Conservation (phyloP, 2,329 filamentous ascomycete genomes). For the Alternaria brassicae region DNA sequence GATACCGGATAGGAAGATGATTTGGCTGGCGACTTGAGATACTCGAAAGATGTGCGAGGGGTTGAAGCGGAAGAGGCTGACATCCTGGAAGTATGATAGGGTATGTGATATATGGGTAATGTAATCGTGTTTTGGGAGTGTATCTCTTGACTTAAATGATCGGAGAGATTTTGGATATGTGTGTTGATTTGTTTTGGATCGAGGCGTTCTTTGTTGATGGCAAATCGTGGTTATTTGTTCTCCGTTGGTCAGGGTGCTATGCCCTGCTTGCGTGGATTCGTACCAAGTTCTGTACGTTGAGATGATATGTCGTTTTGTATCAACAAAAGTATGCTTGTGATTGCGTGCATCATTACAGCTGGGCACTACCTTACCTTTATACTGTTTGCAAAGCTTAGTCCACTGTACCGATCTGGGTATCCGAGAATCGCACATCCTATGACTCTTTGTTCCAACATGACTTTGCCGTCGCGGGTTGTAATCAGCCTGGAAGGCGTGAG, state of each 20-base stretch:
- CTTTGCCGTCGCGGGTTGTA: not conserved
- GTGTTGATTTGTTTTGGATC: not conserved
- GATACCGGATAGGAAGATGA: conserved; percentile 9
- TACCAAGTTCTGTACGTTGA: not conserved
- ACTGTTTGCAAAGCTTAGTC: not conserved
- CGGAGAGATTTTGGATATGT: not conserved
- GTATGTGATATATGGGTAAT: not conserved
- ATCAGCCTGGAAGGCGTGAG: conserved; percentile 1
- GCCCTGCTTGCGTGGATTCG: not conserved
- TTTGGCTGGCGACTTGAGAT: conserved; percentile 16
- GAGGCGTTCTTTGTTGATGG: not conserved
- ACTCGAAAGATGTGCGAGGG: conserved; percentile 27
- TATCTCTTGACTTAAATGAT: not conserved
- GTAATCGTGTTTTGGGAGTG: not conserved
- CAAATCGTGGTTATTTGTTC: not conserved
- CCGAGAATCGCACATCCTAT: not conserved
- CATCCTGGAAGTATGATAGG: not conserved
- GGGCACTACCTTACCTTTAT: conserved; percentile 3
- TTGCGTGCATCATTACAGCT: not conserved
- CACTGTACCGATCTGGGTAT: not conserved
- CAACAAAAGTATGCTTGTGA: not conserved
- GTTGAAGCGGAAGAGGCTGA: conserved; percentile 25
- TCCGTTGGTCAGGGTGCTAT: not conserved
- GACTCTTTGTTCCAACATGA: conserved; percentile 2
- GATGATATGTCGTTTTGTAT: not conserved